Evolutionary conservation across 257 asterid species (phyloP).

Genomic region (Schizonepeta tenuifolia): DNA sequence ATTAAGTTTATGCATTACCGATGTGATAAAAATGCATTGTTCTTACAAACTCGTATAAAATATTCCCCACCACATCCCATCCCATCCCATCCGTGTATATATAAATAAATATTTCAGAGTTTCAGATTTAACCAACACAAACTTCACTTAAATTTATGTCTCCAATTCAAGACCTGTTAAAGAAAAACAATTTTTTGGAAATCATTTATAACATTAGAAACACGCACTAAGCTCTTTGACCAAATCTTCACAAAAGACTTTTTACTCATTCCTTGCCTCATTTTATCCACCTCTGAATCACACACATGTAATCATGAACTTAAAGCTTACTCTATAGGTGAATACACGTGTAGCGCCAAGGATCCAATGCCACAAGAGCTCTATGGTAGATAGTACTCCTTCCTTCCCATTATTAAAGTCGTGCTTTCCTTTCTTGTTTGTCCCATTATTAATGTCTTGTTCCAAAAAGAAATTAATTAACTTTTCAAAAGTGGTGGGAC

Average conservation of each 20-base stretch:
- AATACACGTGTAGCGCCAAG: not conserved
- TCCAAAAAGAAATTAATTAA: too few relatives aligned
- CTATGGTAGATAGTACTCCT: not conserved
- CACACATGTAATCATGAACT: not conserved
- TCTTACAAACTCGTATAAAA: too few relatives aligned
- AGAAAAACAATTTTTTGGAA: not conserved
- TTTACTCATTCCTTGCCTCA: slow-evolving; percentile 2
- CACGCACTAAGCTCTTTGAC: slow-evolving; percentile 1
- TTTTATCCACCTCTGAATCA: slow-evolving; percentile 10
- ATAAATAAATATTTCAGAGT: too few relatives aligned
- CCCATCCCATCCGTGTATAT: too few relatives aligned
- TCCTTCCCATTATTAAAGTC: too few relatives aligned
- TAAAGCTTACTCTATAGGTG: not conserved
- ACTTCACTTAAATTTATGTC: slow-evolving; percentile 3
- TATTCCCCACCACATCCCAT: too few relatives aligned
- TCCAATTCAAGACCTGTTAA: slow-evolving; percentile 20
- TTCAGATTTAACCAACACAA: not conserved
- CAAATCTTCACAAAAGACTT: not conserved
- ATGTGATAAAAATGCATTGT: too few relatives aligned
- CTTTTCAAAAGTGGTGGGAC: too few relatives aligned
- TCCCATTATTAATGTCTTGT: too few relatives aligned
- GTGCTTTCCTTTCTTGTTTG: too few relatives aligned
- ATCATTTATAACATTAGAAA: not conserved
- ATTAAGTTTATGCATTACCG: too few relatives aligned
- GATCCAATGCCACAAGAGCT: slow-evolving; percentile 7